A percentile compares a stretch with the other conserved stretches of the same genome.
Conservation (phyloP, 106 monocot species). For the Cymbidium sinense region DNA sequence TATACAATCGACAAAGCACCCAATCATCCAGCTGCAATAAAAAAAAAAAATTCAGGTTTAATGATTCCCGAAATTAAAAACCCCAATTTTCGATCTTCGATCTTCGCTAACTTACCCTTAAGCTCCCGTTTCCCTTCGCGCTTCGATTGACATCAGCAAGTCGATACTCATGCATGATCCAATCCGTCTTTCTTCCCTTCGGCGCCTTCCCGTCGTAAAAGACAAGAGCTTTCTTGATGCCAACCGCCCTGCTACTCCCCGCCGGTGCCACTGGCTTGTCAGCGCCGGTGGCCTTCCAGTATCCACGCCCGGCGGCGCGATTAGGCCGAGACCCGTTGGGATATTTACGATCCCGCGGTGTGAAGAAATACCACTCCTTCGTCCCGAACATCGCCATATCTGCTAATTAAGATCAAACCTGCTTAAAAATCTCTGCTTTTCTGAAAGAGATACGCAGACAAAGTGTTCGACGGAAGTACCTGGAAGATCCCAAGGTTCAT, state of each 20-base stretch:
- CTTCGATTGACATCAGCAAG: constrained; percentile 26
- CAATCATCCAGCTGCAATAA: constrained; percentile 55
- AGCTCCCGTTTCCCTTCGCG: constrained; percentile 26
- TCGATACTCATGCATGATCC: constrained; percentile 90
- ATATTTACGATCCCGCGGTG: constrained; percentile 32
- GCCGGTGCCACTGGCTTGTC: constrained; percentile 42
- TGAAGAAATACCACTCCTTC: constrained; percentile 66
- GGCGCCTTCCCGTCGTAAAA: constrained; percentile 68
- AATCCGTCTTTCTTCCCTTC: constrained; percentile 55
- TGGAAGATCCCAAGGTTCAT: constrained; percentile 55
- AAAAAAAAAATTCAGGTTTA: background rate
- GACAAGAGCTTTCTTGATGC: constrained; percentile 61
- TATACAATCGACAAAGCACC: constrained; percentile 60
- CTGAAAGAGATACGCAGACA: background rate
- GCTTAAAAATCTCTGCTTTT: background rate
- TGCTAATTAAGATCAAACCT: constrained; percentile 10
- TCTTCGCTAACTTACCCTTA: constrained; percentile 23
- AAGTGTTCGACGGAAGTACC: constrained; percentile 14
- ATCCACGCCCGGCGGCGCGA: constrained; percentile 31
- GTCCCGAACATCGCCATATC: constrained; percentile 48
- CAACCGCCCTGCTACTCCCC: constrained; percentile 16
- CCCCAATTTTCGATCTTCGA: background rate
- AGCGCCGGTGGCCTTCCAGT: constrained; percentile 57
- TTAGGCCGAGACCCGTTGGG: constrained; percentile 41
- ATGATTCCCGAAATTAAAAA: background rate